Evolutionary conservation across 1,284 basidiomycete species (phyloP).

Genomic region (Microbotryum violaceum): DNA sequence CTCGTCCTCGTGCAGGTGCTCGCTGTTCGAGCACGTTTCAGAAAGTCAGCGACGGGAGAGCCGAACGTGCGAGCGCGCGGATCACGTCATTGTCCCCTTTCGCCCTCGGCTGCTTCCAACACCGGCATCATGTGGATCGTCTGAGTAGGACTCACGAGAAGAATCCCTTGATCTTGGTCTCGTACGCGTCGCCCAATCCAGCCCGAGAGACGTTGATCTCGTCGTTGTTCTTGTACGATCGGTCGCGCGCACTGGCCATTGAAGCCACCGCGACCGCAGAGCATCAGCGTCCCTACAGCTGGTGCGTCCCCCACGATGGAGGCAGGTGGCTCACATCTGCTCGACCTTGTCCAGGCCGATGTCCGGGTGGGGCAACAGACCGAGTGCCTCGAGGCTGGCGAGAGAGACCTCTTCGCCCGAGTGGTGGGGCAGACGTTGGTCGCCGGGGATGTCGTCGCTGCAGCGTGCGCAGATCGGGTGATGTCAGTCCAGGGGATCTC

Average conservation of each 20-base stretch:
- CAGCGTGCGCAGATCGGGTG: neutral
- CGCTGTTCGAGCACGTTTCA: slow-evolving; percentile 6
- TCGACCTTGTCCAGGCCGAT: slow-evolving; percentile 53
- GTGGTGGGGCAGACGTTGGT: slow-evolving; percentile 69
- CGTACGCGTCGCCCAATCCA: slow-evolving; percentile 67
- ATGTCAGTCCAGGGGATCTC: neutral
- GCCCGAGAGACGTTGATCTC: slow-evolving; percentile 62
- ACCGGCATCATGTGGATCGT: too few relatives aligned
- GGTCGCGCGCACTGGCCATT: slow-evolving; percentile 48
- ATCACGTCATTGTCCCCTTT: neutral
- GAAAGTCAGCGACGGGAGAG: neutral
- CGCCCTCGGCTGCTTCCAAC: too few relatives aligned
- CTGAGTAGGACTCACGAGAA: slow-evolving; percentile 54
- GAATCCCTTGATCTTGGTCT: slow-evolving; percentile 67
- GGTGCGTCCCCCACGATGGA: too few relatives aligned
- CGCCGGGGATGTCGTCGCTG: slow-evolving; percentile 45
- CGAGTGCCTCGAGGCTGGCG: slow-evolving; percentile 50
- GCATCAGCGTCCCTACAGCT: too few relatives aligned
- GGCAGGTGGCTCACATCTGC: slow-evolving; percentile 44
- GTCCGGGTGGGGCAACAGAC: slow-evolving; percentile 53
- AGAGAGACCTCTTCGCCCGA: slow-evolving; percentile 51
- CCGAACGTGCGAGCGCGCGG: neutral
- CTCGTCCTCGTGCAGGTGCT: slow-evolving; percentile 81
- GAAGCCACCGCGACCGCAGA: too few relatives aligned
- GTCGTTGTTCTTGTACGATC: slow-evolving; percentile 62